Conservation (phyloP, 2,329 filamentous ascomycete genomes). For the Leptographium wingfieldii region DNA sequence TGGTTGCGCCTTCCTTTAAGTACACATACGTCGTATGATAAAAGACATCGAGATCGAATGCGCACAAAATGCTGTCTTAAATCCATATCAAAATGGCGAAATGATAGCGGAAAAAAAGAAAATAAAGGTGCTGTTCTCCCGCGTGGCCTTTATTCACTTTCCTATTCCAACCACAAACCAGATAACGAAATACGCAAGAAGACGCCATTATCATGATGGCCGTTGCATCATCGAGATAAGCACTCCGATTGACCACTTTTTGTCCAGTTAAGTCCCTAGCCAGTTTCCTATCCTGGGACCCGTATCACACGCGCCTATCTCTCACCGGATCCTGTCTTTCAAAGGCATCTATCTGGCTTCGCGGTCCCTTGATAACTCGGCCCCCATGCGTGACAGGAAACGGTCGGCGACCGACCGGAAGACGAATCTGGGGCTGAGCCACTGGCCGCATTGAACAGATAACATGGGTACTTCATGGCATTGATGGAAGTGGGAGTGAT, state of each 20-base stretch:
- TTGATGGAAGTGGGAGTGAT: background rate
- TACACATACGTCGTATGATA: background rate
- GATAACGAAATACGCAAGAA: background rate
- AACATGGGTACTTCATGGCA: background rate
- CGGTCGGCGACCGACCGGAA: background rate
- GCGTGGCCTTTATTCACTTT: background rate
- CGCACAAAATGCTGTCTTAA: background rate
- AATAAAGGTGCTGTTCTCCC: background rate
- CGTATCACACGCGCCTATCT: background rate
- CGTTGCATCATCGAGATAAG: conserved; percentile 4
- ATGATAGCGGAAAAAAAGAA: background rate
- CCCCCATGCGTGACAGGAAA: background rate
- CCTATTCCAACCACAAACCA: background rate
- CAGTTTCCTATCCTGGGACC: background rate
- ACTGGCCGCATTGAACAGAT: background rate
- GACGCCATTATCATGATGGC: background rate
- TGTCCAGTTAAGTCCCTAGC: background rate
- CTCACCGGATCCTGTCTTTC: background rate
- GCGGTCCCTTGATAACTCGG: background rate
- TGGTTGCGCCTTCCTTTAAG: background rate
- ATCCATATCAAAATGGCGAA: background rate
- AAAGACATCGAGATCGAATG: background rate
- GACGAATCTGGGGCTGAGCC: background rate
- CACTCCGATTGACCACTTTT: background rate
- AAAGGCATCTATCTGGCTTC: background rate